Evolutionary conservation across 179 eudicot species (phyloP), one percentile per base, ranked within the genome.

Genomic region (Monotropa hypopitys): DNA sequence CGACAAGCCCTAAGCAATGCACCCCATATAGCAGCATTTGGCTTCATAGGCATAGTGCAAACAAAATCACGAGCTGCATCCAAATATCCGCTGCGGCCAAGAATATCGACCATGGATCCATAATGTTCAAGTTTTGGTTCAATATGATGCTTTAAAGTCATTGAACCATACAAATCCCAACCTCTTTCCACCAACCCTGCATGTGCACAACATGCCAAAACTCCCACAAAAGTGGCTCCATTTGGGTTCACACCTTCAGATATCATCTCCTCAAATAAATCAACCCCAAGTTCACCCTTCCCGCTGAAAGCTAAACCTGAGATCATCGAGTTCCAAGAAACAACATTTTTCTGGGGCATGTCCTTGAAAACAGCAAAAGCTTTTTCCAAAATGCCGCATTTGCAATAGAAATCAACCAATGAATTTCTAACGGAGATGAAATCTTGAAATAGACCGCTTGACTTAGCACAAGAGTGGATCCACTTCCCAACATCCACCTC

Each of bases 21-120:
- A 69, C 97, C 97, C 97, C 91, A 87, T 47, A 91, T 5, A 28
- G 90, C 89, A 83, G 97, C 89, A 86, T 85, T 90, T 65, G 97
- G 92, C 57, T 76, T 85, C 87, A 87, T 83, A 7, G 94, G 89
- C 94, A 90, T 88, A 76, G 74, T 76, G 74, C 72, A 78, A 47
- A 88, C 83, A 79, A 91, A 67, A 35, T 86, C 88, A 78, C 77
- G 82, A 21, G 97, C 90, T 75, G 90, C 94, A 66, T 70, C 79
- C 53, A 90, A 80, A 73, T 89, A 80, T 30, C 92, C 97, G 74
- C 83, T 74, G 45, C 93, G 89, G 38, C 97, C 93, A 71, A 91
- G 88, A 70, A 90, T 85, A 81, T 91, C 94, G 53, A 75, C 87
- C 94, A 91, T 87, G 80, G 94, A 91, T 80, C 94, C 97, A 79